Evolutionary conservation across 306 rosid species (phyloP).

Genomic region (Lotus japonicus): DNA sequence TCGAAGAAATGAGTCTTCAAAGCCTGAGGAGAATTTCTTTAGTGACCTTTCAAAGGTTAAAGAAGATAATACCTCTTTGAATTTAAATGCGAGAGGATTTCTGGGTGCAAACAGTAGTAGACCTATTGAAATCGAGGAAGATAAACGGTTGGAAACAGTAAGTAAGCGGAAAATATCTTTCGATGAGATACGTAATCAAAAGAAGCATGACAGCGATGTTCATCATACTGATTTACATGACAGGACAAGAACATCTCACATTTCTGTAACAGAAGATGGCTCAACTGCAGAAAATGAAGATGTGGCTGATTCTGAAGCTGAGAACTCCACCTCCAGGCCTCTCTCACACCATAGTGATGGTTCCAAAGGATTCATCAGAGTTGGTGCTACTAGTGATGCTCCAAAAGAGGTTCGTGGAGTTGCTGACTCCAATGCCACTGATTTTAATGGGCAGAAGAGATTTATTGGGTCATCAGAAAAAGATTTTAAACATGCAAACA

Average conservation of each 20-base stretch:
- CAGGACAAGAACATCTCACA: constrained; percentile 60
- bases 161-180: constrained; percentile 62
- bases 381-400: constrained; percentile 47
- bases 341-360: constrained; percentile 47
- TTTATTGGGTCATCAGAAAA: constrained; percentile 50
- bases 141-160: constrained; percentile 46
- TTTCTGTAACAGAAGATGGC: constrained; percentile 76
- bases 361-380: constrained; percentile 55
- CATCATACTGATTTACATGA: constrained; percentile 56
- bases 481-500: constrained; percentile 56
- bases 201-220: constrained; percentile 68
- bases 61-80: constrained; percentile 52
- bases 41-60: constrained; percentile 71
- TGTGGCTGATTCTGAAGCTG: constrained; percentile 89
- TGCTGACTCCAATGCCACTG: constrained; percentile 37
- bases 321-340: constrained; percentile 69
- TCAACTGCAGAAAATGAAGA: constrained; percentile 93
- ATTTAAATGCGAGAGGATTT: constrained; percentile 64
- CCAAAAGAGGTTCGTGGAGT: constrained; percentile 50
- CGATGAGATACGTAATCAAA: constrained; percentile 50
- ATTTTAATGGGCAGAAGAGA: constrained; percentile 63
- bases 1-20: constrained; percentile 49
- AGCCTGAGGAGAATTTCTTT: constrained; percentile 76
- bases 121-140: constrained; percentile 57
- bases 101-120: constrained; percentile 47